Conservation (phyloP, 352 stramenopile genomes). For the Pythium volutum region DNA sequence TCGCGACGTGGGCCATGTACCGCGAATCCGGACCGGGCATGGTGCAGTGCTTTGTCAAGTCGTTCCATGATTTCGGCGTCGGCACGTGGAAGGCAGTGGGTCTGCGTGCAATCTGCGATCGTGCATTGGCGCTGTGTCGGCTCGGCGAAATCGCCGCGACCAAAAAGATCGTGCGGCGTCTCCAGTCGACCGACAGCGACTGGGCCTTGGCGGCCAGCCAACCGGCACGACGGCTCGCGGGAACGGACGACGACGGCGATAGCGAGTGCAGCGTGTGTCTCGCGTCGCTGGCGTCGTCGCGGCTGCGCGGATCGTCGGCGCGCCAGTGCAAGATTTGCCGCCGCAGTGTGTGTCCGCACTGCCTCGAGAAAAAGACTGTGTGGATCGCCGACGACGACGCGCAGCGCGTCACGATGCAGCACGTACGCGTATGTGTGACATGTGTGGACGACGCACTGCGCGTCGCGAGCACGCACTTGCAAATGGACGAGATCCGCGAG, state of each 20-base stretch:
- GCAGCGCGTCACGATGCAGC: background rate
- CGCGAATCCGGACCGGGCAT: slow-evolving; percentile 15
- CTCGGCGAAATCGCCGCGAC: slow-evolving; percentile 8
- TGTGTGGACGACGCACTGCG: slow-evolving; percentile 4
- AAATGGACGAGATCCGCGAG: slow-evolving; percentile 5
- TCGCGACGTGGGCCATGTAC: slow-evolving; percentile 21
- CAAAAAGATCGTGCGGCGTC: slow-evolving; percentile 10
- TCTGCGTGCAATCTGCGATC: slow-evolving; percentile 10
- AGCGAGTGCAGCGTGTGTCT: slow-evolving; percentile 19
- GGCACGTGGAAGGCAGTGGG: slow-evolving; percentile 6
- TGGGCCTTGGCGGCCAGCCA: background rate
- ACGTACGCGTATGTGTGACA: slow-evolving; percentile 6
- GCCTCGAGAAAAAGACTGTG: slow-evolving; percentile 15
- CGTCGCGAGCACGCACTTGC: background rate
- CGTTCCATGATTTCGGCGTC: slow-evolving; percentile 20
- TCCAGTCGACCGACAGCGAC: background rate
- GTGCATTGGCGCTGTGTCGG: slow-evolving; percentile 6
- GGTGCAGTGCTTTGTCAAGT: slow-evolving; percentile 26
- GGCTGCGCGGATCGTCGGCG: slow-evolving; percentile 6
- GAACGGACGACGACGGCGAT: no score
- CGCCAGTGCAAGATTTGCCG: slow-evolving; percentile 11
- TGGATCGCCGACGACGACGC: slow-evolving; percentile 5
- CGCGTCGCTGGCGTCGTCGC: background rate
- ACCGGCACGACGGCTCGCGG: no score
- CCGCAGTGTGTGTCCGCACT: slow-evolving; percentile 13